Evolutionary conservation across 2,329 filamentous ascomycete species (phyloP).

Genomic region (Fusarium algeriense): DNA sequence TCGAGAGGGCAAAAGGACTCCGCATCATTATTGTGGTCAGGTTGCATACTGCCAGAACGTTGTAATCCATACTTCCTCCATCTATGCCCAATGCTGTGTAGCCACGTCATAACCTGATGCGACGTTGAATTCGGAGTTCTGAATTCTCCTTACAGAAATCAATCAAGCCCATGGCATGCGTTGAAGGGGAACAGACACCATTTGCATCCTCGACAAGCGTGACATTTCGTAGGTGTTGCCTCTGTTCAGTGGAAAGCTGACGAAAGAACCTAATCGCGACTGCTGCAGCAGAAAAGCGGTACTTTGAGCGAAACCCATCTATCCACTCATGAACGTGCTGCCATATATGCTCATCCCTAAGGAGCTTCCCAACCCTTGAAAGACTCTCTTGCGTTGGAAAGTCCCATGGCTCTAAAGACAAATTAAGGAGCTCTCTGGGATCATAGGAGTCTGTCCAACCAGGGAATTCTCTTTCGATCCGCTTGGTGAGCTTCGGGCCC

Average conservation of each 20-base stretch:
- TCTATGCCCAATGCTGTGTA: too few relatives aligned
- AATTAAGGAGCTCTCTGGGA: neutral
- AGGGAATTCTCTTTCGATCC: neutral
- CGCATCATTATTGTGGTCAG: too few relatives aligned
- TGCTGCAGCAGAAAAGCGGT: conserved; percentile 14
- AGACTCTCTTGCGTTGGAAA: neutral
- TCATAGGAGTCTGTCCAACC: neutral
- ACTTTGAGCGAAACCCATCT: neutral
- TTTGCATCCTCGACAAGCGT: neutral
- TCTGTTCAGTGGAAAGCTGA: neutral
- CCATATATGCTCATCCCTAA: neutral
- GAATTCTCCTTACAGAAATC: conserved; percentile 1
- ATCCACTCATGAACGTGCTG: too few relatives aligned
- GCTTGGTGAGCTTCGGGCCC: accelerated
- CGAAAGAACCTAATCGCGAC: conserved; percentile 6
- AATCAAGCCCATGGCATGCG: conserved; percentile 3
- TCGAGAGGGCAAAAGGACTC: too few relatives aligned
- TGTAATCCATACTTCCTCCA: too few relatives aligned
- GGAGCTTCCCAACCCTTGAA: neutral
- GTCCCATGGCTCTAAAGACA: neutral
- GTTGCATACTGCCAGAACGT: too few relatives aligned
- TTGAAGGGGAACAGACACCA: neutral
- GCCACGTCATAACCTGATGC: neutral
- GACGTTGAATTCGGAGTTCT: neutral
- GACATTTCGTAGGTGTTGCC: neutral